Conservation (phyloP, 2,329 filamentous ascomycete species). For the Ascochyta rabiei region DNA sequence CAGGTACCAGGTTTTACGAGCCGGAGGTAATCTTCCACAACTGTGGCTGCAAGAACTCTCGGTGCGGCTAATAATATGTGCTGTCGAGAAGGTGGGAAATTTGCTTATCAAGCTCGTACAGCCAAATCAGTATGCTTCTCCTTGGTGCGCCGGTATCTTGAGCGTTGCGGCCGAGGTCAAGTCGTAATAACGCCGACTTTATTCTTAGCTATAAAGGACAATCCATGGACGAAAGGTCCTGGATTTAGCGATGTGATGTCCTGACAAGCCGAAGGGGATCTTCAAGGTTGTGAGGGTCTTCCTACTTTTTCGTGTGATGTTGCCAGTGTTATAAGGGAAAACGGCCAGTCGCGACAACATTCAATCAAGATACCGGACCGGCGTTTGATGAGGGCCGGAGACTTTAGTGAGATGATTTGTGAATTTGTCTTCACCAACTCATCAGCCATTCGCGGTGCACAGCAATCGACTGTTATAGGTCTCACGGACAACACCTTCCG, state of each 20-base stretch:
- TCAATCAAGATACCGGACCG: not conserved
- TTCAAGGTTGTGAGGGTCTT: not conserved
- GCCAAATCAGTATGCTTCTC: no score
- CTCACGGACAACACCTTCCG: slow-evolving; percentile 9
- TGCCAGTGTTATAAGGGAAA: not conserved
- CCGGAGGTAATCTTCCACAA: not conserved
- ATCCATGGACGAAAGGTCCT: not conserved
- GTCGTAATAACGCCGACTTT: not conserved
- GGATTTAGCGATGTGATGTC: not conserved
- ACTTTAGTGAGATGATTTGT: not conserved
- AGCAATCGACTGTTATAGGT: not conserved
- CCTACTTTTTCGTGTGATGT: not conserved
- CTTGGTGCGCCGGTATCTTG: no score
- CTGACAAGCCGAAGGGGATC: not conserved
- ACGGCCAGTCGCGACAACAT: not conserved
- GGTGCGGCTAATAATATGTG: no score
- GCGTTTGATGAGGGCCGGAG: not conserved
- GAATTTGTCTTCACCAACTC: not conserved
- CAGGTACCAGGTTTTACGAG: not conserved
- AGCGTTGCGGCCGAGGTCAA: not conserved
- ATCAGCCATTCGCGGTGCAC: not conserved
- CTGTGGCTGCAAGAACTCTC: not conserved
- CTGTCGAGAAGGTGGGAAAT: no score
- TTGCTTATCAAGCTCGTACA: no score
- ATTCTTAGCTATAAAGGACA: not conserved